Evolutionary conservation across 2,329 filamentous ascomycete species (phyloP).

Genomic region (Penicillium sp.): DNA sequence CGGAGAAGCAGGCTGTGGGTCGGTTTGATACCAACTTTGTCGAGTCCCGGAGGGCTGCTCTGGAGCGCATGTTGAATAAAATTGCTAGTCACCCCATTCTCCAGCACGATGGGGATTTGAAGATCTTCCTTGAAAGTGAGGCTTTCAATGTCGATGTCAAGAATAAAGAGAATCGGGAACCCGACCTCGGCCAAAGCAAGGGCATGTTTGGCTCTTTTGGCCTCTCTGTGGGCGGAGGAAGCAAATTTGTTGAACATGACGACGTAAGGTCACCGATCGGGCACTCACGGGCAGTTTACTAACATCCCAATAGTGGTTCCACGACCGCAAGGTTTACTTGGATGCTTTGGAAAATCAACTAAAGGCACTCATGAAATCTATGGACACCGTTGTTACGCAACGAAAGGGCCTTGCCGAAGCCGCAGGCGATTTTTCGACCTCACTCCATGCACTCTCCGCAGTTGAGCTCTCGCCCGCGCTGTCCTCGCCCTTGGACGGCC

Average conservation of each 20-base stretch:
- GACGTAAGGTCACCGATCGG: constrained; percentile 61
- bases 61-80: constrained; percentile 98
- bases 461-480: constrained; percentile 89
- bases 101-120: constrained; percentile 89
- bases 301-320: constrained; percentile 72
- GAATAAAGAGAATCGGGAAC: constrained; percentile 91
- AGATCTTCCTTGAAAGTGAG: constrained; percentile 95
- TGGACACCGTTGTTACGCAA: constrained; percentile 88
- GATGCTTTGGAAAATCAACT: constrained; percentile 91
- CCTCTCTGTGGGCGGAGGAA: constrained; percentile 69
- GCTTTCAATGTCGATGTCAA: constrained; percentile 95
- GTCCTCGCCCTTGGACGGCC: constrained; percentile 82
- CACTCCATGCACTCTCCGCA: constrained; percentile 85
- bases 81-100: constrained; percentile 83
- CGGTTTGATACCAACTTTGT: constrained; percentile 97
- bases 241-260: constrained; percentile 96
- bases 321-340: constrained; percentile 90
- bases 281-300: constrained; percentile 20
- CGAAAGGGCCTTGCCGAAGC: constrained; percentile 92
- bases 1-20: constrained; percentile 96
- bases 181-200: constrained; percentile 83
- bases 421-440: constrained; percentile 88
- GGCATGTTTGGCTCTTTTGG: constrained; percentile 86
- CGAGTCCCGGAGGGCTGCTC: constrained; percentile 81
- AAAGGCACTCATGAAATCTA: constrained; percentile 85